Evolutionary conservation across 2,329 filamentous ascomycete species (phyloP).

Genomic region (Aspergillus puulaauensis): DNA sequence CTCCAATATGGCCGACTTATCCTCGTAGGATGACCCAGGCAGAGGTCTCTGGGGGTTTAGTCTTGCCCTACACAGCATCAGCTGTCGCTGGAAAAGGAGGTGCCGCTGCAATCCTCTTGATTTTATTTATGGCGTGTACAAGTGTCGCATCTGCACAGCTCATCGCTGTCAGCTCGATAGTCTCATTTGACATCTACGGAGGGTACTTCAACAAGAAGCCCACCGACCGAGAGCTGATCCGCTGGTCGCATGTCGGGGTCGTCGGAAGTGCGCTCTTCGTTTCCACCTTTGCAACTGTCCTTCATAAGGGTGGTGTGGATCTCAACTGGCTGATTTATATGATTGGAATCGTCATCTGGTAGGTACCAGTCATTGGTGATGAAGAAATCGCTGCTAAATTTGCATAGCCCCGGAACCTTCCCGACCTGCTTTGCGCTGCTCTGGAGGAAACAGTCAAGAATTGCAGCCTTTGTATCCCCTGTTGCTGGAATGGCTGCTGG

Average conservation of each 20-base stretch:
- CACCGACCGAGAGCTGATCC: conserved; percentile 48
- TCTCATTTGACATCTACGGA: conserved; percentile 55
- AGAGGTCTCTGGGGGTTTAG: conserved; percentile 34
- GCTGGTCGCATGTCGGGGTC: conserved; percentile 52
- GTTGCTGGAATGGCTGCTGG: neutral
- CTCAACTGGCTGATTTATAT: conserved; percentile 44
- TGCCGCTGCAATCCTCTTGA: conserved; percentile 32
- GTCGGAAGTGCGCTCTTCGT: conserved; percentile 44
- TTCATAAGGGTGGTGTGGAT: conserved; percentile 27
- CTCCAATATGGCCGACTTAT: conserved; percentile 53
- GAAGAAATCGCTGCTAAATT: conserved; percentile 1
- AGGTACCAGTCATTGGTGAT: too few species aligned
- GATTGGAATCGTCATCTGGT: conserved; percentile 28
- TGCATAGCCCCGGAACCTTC: conserved; percentile 39
- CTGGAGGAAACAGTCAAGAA: neutral
- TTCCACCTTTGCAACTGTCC: conserved; percentile 33
- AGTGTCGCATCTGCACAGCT: conserved; percentile 52
- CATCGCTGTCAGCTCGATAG: conserved; percentile 53
- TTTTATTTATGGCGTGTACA: conserved; percentile 42
- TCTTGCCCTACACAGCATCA: conserved; percentile 34
- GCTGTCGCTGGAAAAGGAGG: conserved; percentile 39
- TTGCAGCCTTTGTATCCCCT: neutral
- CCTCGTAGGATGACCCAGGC: conserved; percentile 35
- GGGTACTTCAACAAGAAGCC: conserved; percentile 48
- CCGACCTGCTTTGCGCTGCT: conserved; percentile 21